Base-by-base conservation (phyloP, 2,329 filamentous ascomycete species). In the Cytospora chrysosperma region DNA sequence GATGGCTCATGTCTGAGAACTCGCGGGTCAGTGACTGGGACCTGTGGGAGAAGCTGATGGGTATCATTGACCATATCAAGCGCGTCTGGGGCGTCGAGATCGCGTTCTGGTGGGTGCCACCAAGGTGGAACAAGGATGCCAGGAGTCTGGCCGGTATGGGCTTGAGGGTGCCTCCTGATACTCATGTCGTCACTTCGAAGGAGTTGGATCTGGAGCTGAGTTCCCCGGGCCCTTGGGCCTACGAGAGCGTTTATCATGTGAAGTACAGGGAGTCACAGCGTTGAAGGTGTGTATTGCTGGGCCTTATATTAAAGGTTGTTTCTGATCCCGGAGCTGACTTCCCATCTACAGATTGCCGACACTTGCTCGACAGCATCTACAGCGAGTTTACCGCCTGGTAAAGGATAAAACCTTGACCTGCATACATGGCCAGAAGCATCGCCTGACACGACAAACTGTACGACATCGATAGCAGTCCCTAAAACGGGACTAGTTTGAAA, bases 51-150 rank as follows among this genome's bases (percentile, higher is more conserved):
- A 32, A 47, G 12, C 3, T 62, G 1, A 21, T 61, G 19, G 27
- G 10, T 15, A 2, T 57, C 15, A 34, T 62, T 12, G 32, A 58
- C 0, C 12, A 40, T 1, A 2, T 62, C 7, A 52, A 28, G 37
- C 13, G 15, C 28, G 13, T 19, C 2, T 54, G 59, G 54, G 40
- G 32, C 1, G 54, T 64, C 10, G 47, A 61, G 30, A 30, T 62
- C 5, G 28, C 27, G 27, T 50, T 64, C 28, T 62, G 58, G 59
- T 64, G 53, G 62, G 62, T 64, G 0, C 58, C 62, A 7, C 2
- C 28, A 1, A 21, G 28, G 1, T 62, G 62, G 51, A 58, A 47
- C 5, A 8, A 9, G 13, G 57, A 59, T 32, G 49, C 57, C 4
- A 43, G 30, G 30, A 34, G 21, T 24, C n/a, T 47, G 43, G 43